Conservation (phyloP, 2,329 filamentous ascomycete genomes). For the Talaromyces sp. region DNA sequence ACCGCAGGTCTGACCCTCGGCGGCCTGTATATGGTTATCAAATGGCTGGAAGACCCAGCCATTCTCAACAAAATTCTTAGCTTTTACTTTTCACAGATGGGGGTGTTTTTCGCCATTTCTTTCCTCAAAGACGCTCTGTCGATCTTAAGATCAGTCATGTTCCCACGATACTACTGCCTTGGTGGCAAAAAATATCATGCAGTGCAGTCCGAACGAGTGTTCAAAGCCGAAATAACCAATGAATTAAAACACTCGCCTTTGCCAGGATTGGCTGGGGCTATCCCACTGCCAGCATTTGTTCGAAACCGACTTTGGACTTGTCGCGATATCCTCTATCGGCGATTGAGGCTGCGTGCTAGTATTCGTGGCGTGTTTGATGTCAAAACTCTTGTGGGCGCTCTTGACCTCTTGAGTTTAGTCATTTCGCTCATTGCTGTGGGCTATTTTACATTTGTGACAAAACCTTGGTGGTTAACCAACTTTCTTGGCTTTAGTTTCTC, state of each 20-base stretch:
- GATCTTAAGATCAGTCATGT: constrained; percentile 67
- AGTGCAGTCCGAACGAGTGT: constrained; percentile 35
- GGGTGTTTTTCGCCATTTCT: constrained; percentile 73
- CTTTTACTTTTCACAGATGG: constrained; percentile 79
- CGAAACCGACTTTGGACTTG: constrained; percentile 51
- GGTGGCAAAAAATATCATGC: constrained; percentile 54
- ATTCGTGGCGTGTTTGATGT: constrained; percentile 55
- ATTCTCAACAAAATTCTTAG: constrained; percentile 81
- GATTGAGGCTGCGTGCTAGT: constrained; percentile 55
- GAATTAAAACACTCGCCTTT: constrained; percentile 51
- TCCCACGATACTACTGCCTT: constrained; percentile 69
- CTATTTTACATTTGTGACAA: constrained; percentile 66
- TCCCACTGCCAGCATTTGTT: constrained; percentile 48
- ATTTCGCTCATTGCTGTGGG: constrained; percentile 58
- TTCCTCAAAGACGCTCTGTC: constrained; percentile 73
- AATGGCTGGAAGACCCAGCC: constrained; percentile 80
- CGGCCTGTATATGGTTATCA: constrained; percentile 83
- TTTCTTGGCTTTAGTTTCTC: constrained; percentile 84
- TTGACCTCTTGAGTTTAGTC: constrained; percentile 58
- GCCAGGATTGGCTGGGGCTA: constrained; percentile 52
- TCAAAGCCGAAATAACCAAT: constrained; percentile 22
- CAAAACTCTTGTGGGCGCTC: constrained; percentile 48
- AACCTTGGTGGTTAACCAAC: constrained; percentile 77
- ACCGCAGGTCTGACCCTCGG: constrained; percentile 72
- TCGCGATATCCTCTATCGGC: constrained; percentile 53